Base-by-base conservation (phyloP, 2,329 filamentous ascomycete species). In the Colletotrichum tanaceti region DNA sequence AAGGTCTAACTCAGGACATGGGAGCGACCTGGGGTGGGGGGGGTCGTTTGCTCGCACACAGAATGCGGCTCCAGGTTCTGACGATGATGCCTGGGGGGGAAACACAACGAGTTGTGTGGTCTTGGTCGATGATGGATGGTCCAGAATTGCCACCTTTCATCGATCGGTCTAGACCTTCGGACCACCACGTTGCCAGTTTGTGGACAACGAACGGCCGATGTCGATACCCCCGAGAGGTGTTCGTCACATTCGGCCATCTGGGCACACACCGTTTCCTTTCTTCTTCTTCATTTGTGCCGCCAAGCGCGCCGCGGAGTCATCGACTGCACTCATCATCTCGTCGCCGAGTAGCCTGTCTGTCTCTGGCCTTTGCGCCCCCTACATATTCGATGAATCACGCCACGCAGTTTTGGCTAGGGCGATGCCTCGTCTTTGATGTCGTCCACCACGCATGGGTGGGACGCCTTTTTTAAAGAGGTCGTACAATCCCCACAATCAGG, bases 11-110 rank as follows among this genome's bases (percentile, higher is more conserved):
- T n/a, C 49, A 10, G 20, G 18, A 35, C 41, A 28, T 32, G 20
- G 43, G 50, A 50, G 22, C 47, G 38, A n/a, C n/a, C n/a, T n/a
- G n/a, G n/a, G n/a, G 38, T 32, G 43, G 54, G 24, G 35, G 58
- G 28, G n/a, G 16, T 46, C 3, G 6, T 18, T 6, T 35, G 43
- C 58, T 41, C 14, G 50, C 22, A 43, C 38, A 35, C 22, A 28
- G 32, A 44, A 20, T 35, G 58, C 58, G 58, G 58, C 58, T 62
- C 24, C 58, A 43, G 44, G 10, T 18, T 50, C 44, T 38, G 20
- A 13, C 44, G 28, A 49, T 28, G 44, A n/a, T 11, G 24, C 24
- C 57, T 24, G 57, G 57, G 43, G 44, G 24, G 24, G 24, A 24
- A 24, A 59, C 47, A 44, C 28, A 39, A 39, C 43, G 24, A 32